Percentiles rank a stretch among this genome's conserved stretches.
These are phyloP conservation scores for Capronia americana DNA, from an alignment of 2,329 filamentous ascomycete genomes.

Conservation along the genomic window DNA sequence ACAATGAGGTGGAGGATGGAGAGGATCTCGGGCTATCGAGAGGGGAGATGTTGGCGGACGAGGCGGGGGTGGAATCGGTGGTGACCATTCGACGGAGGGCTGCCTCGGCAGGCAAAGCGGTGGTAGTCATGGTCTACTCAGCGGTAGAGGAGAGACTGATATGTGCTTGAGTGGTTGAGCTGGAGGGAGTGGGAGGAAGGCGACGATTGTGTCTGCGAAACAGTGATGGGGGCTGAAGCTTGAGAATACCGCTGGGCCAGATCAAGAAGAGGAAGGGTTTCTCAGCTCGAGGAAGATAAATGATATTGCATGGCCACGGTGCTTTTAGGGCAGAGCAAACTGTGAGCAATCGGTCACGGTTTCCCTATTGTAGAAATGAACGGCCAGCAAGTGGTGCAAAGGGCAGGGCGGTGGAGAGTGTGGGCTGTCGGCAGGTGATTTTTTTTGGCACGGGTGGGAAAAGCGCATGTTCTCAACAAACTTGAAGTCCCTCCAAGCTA, in stretches of 20 bases:
- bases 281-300: conserved; percentile 9
- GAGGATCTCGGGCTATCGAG: conserved; percentile 67
- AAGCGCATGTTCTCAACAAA: conserved; percentile 23
- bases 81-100: conserved; percentile 61
- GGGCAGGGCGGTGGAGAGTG: conserved; percentile 17
- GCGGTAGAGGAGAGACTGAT: neutral
- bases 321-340: neutral
- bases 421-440: conserved; percentile 9
- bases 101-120: conserved; percentile 53
- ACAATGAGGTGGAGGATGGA: conserved; percentile 86
- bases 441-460: conserved; percentile 17
- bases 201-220: neutral
- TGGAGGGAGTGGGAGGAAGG: neutral
- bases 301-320: neutral
- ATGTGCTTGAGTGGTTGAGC: neutral
- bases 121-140: conserved; percentile 56
- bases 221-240: conserved; percentile 10
- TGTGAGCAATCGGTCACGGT: neutral
- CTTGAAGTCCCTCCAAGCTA: conserved; percentile 4
- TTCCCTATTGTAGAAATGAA: conserved; percentile 9
- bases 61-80: conserved; percentile 61
- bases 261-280: conserved; percentile 4
- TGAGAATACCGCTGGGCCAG: neutral
- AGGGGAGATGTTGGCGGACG: conserved; percentile 62
- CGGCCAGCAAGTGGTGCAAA: neutral